Base-by-base conservation (phyloP, 768 basidiomycete genomes). In the Trametes villosa region DNA sequence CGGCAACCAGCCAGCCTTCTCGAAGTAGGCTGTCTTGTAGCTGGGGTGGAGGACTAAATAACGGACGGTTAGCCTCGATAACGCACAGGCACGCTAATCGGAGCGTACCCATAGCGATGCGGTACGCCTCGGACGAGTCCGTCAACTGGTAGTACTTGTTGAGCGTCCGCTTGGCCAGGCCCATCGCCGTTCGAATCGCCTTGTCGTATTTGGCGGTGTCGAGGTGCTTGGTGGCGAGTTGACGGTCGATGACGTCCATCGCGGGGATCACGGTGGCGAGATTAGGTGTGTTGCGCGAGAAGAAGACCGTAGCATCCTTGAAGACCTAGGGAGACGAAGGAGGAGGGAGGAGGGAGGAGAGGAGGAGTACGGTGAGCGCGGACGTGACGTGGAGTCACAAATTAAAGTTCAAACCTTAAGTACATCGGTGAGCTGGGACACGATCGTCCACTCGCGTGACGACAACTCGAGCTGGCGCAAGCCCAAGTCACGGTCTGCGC, bases 201-300 rank as follows among this genome's bases (percentile, higher is more conserved):
- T n/a, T 2, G 40, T 42, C 38, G 40, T 42, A 44, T n/a, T 51
- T 34, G n/a, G 7, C 9, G 11, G 20, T 22, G 9, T 34, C 24
- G 3, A 15, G 22, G 9, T 24, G 4, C 7, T 34, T 34, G 2
- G 34, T 51, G 3, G 9, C 66, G 0, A 49, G n/a, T 4, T 80
- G 57, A 52, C 78, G 65, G 56, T 67, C 49, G 33, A 62, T 63
- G 18, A 54, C 50, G 29, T 73, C 72, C 68, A 73, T 73, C 13
- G 67, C 66, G 0, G 64, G 72, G 18, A 73, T 69, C 13, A 73
- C 65, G 4, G 44, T 68, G 2, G 71, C 62, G 12, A 72, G 66
- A 42, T 69, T 72, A 0, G 67, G 69, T 0, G 63, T 67, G 2
- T 17, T 27, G 1, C 51, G 48, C 8, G 69, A 72, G 66, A 72